Evolutionary conservation across 768 basidiomycete species (phyloP).

Genomic region (Amanita thiersii): DNA sequence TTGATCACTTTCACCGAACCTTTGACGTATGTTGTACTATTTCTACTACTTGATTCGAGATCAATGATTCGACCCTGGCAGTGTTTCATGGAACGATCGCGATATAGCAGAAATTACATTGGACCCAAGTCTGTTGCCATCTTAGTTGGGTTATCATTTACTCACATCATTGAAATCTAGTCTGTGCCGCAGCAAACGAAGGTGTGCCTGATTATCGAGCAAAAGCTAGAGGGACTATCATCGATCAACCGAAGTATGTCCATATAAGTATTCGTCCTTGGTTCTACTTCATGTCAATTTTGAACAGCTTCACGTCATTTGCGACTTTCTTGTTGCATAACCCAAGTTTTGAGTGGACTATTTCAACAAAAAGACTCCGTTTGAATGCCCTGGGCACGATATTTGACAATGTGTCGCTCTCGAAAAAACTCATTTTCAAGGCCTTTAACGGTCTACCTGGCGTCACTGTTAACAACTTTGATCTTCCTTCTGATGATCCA

Average conservation of each 20-base stretch:
- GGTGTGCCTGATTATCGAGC: conserved; percentile 60
- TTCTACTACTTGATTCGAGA: not conserved
- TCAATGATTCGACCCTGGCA: conserved; percentile 15
- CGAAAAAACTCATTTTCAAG: conserved; percentile 53
- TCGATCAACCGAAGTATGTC: conserved; percentile 37
- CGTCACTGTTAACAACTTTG: conserved; percentile 63
- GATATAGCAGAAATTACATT: conserved; percentile 57
- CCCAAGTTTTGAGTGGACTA: conserved; percentile 59
- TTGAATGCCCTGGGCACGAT: conserved; percentile 60
- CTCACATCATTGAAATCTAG: conserved; percentile 19
- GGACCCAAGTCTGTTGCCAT: conserved; percentile 36
- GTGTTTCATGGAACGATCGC: conserved; percentile 55
- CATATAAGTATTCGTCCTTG: not conserved
- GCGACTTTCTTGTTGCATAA: conserved; percentile 60
- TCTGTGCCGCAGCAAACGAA: conserved; percentile 58
- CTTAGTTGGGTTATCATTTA: not conserved
- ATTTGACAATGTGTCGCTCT: conserved; percentile 56
- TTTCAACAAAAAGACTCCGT: conserved; percentile 56
- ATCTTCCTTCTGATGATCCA: conserved; percentile 59
- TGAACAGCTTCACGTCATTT: conserved; percentile 51
- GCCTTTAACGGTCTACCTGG: conserved; percentile 68
- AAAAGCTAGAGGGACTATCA: conserved; percentile 47
- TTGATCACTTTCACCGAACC: conserved; percentile 59
- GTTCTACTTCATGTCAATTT: not conserved
- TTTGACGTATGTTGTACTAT: conserved; percentile 34